A percentile compares a stretch with the other conserved stretches of the same genome.
These are phyloP conservation scores for Bonia amplexicaulis DNA, from an alignment of 176 grass and related monocot genomes.

Conservation along the genomic window DNA sequence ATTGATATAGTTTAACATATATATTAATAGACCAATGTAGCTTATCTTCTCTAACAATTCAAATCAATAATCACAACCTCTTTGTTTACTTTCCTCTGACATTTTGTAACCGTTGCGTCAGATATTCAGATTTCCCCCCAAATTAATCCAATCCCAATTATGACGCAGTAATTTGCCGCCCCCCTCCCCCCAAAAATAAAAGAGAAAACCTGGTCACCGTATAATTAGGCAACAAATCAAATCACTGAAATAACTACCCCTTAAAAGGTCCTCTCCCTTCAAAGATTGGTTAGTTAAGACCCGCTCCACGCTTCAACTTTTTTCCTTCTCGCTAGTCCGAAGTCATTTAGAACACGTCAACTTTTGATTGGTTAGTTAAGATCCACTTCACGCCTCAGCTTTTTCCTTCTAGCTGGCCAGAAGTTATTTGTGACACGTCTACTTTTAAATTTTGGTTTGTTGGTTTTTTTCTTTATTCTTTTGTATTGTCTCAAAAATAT, in stretches of 20 bases:
- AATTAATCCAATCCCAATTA: neutral
- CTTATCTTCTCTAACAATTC: neutral
- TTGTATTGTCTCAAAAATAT: too few relatives aligned
- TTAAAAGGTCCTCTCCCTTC: neutral
- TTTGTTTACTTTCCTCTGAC: neutral
- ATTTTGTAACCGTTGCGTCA: neutral
- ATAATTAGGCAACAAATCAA: slow-evolving; percentile 17
- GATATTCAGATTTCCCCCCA: neutral
- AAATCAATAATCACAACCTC: neutral
- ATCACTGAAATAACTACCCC: slow-evolving; percentile 11
- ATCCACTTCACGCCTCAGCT: too few relatives aligned
- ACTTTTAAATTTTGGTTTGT: too few relatives aligned
- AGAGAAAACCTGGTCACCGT: neutral
- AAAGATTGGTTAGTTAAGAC: neutral
- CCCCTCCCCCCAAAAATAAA: too few relatives aligned
- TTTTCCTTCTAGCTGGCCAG: too few relatives aligned
- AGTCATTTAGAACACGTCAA: too few relatives aligned
- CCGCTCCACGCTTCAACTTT: too few relatives aligned
- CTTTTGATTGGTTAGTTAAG: neutral
- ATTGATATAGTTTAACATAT: too few relatives aligned
- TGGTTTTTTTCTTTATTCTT: too few relatives aligned
- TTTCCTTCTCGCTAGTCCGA: too few relatives aligned
- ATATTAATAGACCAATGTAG: neutral
- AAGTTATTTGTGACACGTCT: too few relatives aligned
- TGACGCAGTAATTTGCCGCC: neutral